Percentiles rank a stretch among this genome's conserved stretches.
phyloP scores from a whole-genome alignment of 129 eudicot genomes.

The Flaveria sonorensis region DNA sequence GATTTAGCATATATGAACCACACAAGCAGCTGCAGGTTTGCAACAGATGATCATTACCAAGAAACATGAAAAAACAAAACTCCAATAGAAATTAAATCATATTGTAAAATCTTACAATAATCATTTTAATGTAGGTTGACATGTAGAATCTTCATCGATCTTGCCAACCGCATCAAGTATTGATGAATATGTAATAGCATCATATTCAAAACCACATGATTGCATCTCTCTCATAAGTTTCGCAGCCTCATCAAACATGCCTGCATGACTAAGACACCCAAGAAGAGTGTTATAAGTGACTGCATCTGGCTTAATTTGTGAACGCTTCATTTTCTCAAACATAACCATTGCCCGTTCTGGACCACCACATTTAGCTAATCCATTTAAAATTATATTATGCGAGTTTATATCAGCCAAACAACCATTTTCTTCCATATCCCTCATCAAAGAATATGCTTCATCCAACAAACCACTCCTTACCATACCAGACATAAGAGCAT shows the following conservation, averaged over 20 bases:
- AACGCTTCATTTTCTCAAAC: slow-evolving; percentile 71
- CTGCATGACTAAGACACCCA: slow-evolving; percentile 90
- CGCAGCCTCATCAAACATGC: slow-evolving; percentile 97
- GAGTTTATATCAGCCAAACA: slow-evolving; percentile 82
- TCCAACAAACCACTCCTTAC: slow-evolving; percentile 73
- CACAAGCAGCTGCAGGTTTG: not conserved
- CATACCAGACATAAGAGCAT: slow-evolving; percentile 92
- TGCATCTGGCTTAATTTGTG: slow-evolving; percentile 67
- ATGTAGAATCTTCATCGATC: slow-evolving; percentile 57
- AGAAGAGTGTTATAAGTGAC: slow-evolving; percentile 89
- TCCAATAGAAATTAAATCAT: not conserved
- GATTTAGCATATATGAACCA: slow-evolving; percentile 1
- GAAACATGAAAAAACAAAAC: slow-evolving; percentile 13
- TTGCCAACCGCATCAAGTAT: slow-evolving; percentile 93
- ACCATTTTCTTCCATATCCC: slow-evolving; percentile 75
- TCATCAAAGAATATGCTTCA: slow-evolving; percentile 71
- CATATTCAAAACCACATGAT: slow-evolving; percentile 69
- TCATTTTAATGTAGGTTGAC: slow-evolving; percentile 33
- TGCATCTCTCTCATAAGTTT: slow-evolving; percentile 89
- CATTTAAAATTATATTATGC: slow-evolving; percentile 75
- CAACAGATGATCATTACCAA: not conserved
- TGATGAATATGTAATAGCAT: slow-evolving; percentile 79
- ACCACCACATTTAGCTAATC: slow-evolving; percentile 76
- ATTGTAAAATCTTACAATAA: slow-evolving; percentile 16
- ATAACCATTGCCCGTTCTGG: slow-evolving; percentile 69